phyloP scores from a whole-genome alignment of 352 stramenopile genomes.

The Nothophytophthora sp. region DNA sequence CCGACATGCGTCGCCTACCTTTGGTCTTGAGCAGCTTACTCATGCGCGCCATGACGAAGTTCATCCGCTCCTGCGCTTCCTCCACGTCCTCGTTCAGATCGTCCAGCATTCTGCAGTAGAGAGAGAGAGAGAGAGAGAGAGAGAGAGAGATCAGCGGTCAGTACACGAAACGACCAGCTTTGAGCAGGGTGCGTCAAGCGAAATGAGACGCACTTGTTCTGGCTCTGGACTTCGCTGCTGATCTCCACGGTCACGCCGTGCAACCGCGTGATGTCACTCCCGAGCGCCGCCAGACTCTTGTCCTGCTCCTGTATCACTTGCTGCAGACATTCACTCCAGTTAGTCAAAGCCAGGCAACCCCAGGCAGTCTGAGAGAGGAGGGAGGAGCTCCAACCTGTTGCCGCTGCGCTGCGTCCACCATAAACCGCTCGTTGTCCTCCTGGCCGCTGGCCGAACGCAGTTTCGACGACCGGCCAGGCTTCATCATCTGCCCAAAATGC shows the following conservation, averaged over 20 bases:
- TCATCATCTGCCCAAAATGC: conserved; percentile 38
- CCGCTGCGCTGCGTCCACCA: conserved; percentile 55
- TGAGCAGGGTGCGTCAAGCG: too few relatives aligned
- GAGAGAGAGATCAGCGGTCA: neutral
- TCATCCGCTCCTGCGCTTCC: conserved; percentile 78
- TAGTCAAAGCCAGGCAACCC: too few relatives aligned
- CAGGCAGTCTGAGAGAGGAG: too few relatives aligned
- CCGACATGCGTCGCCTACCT: too few relatives aligned
- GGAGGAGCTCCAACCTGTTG: conserved; percentile 44
- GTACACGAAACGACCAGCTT: neutral
- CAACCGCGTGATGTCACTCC: conserved; percentile 52
- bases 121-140: neutral
- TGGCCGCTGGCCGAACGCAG: neutral
- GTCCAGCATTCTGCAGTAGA: conserved; percentile 64
- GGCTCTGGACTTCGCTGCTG: conserved; percentile 64
- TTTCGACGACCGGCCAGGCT: conserved; percentile 22
- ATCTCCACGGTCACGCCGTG: conserved; percentile 76
- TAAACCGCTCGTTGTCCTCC: conserved; percentile 58
- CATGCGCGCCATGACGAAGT: conserved; percentile 81
- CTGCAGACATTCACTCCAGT: too few relatives aligned
- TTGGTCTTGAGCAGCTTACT: conserved; percentile 82
- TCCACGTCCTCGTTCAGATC: conserved; percentile 72
- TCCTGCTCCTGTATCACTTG: conserved; percentile 79
- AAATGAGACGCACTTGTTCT: conserved; percentile 63
- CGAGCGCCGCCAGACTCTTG: conserved; percentile 53